Evolutionary conservation across 768 basidiomycete species (phyloP).

Genomic region (Hysterangium stoloniferum): DNA sequence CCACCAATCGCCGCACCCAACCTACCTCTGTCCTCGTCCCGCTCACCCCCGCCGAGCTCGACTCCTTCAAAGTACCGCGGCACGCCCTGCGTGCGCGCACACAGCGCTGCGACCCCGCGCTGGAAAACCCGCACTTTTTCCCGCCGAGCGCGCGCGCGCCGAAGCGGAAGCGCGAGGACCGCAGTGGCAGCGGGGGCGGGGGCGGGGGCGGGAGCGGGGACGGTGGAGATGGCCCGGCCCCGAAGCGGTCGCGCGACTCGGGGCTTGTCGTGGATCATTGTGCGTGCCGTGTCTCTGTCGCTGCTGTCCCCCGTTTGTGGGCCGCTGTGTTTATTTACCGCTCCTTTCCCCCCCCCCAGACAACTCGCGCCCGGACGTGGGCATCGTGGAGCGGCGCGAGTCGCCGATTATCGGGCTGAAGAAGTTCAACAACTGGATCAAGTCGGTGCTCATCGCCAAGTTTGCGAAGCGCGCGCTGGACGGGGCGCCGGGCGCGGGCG

Average conservation of each 20-base stretch:
- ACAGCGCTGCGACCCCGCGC: slow-evolving; percentile 45
- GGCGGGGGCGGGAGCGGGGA: slow-evolving; percentile 14
- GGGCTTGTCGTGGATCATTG: slow-evolving; percentile 73
- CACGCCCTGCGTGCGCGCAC: slow-evolving; percentile 12
- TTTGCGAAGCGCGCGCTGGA: slow-evolving; percentile 68
- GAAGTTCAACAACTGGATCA: slow-evolving; percentile 99
- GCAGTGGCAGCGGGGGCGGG: slow-evolving; percentile 12
- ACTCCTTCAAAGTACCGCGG: slow-evolving; percentile 30
- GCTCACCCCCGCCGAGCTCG: slow-evolving; percentile 54
- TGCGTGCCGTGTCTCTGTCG: slow-evolving; percentile 18
- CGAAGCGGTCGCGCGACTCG: slow-evolving; percentile 60
- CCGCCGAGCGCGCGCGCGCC: slow-evolving; percentile 44
- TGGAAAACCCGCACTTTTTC: slow-evolving; percentile 33
- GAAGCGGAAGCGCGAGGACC: slow-evolving; percentile 32
- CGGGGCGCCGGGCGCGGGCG: slow-evolving; percentile 18
- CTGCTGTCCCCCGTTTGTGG: not conserved
- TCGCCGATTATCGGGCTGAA: slow-evolving; percentile 97
- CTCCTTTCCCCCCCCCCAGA: slow-evolving; percentile 53
- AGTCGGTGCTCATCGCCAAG: slow-evolving; percentile 89
- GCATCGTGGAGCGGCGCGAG: slow-evolving; percentile 70
- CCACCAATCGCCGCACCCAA: slow-evolving; percentile 51
- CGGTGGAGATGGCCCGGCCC: slow-evolving; percentile 31
- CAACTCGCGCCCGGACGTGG: slow-evolving; percentile 89
- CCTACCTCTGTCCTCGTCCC: slow-evolving; percentile 57
- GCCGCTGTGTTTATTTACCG: not conserved